These are phyloP conservation scores for Juncus effusus DNA, from an alignment of 176 grass and related monocot genomes.

Conservation along the genomic window DNA sequence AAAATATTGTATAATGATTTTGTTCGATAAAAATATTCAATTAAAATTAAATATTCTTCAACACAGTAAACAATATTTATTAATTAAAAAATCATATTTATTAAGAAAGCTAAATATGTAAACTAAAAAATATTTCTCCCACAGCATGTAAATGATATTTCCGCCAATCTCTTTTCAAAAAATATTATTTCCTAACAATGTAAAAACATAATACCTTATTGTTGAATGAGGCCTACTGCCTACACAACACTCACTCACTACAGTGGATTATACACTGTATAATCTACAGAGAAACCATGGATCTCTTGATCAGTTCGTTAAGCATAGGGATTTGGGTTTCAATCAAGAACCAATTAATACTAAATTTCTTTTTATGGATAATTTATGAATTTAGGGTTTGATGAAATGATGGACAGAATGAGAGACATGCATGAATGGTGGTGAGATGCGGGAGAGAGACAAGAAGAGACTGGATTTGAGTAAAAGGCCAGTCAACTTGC, in stretches of 20 bases:
- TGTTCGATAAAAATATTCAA: too few species aligned
- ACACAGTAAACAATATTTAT: too few species aligned
- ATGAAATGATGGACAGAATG: constrained; percentile 16
- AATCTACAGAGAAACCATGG: too few species aligned
- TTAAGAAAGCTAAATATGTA: too few species aligned
- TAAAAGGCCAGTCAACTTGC: constrained; percentile 28
- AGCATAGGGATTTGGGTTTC: constrained; percentile 31
- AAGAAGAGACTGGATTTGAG: constrained; percentile 26
- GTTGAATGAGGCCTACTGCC: not conserved
- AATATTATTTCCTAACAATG: too few species aligned
- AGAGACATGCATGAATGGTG: not conserved
- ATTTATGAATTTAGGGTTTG: not conserved
- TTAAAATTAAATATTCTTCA: too few species aligned
- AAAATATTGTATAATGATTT: too few species aligned
- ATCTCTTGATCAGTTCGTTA: constrained; percentile 17
- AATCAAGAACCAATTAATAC: constrained; percentile 8
- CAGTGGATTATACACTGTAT: not conserved
- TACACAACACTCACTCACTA: not conserved
- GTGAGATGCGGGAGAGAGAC: constrained; percentile 6
- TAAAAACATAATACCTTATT: too few species aligned
- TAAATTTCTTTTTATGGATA: not conserved
- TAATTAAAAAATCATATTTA: too few species aligned
- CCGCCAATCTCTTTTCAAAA: too few species aligned
- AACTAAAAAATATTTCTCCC: too few species aligned
- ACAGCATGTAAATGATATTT: too few species aligned